A percentile compares a stretch with the other conserved stretches of the same genome.
Conservation (phyloP, 2,329 filamentous ascomycete genomes). For the Lachnellula hyalina region DNA sequence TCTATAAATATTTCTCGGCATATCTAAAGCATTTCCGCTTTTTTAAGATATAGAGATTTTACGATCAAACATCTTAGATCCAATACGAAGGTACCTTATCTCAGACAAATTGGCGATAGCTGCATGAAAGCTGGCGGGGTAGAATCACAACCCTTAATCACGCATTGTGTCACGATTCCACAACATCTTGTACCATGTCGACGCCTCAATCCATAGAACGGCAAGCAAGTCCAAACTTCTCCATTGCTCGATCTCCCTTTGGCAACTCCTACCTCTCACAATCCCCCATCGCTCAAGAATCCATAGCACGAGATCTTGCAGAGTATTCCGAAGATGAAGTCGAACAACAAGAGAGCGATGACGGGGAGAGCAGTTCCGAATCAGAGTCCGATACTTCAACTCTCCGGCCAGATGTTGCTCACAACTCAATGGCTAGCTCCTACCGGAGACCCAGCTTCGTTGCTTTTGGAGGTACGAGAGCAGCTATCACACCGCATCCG, state of each 20-base stretch:
- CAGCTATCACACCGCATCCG: conserved; percentile 57
- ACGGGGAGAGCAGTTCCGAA: conserved; percentile 34
- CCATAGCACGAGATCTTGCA: conserved; percentile 61
- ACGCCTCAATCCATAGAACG: conserved; percentile 22
- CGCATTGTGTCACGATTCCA: background rate
- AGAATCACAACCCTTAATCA: background rate
- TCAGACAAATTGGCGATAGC: background rate
- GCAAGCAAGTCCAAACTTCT: conserved; percentile 11
- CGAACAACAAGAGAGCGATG: conserved; percentile 34
- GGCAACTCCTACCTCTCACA: conserved; percentile 46
- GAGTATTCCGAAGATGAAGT: conserved; percentile 55
- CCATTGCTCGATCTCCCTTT: conserved; percentile 31
- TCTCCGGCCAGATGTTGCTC: conserved; percentile 29
- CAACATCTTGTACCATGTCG: conserved; percentile 21
- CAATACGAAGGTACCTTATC: background rate
- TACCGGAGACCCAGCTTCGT: conserved; percentile 77
- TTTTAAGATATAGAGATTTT: background rate
- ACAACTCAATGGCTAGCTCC: conserved; percentile 52
- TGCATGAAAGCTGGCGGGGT: background rate
- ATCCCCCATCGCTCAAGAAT: conserved; percentile 62
- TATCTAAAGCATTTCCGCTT: background rate
- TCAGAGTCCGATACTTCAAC: conserved; percentile 36
- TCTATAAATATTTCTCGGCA: background rate
- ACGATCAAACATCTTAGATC: background rate
- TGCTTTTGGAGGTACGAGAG: conserved; percentile 64